Evolutionary conservation across 441 rosid genomes (phyloP).

Genomic region (Breynia disticha): DNA sequence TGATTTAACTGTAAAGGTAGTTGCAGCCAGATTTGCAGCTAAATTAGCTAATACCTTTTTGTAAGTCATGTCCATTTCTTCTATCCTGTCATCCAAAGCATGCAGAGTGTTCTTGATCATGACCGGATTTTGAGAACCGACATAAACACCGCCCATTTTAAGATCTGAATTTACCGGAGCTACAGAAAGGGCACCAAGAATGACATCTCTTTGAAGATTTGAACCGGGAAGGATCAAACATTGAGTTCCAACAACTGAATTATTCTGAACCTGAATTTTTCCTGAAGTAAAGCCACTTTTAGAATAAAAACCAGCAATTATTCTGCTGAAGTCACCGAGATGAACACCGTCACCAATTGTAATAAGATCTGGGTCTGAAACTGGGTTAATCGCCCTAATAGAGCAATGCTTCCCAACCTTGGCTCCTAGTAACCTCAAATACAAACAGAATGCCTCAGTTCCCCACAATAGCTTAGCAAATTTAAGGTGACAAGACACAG

Average conservation of each 20-base stretch:
- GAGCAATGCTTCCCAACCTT: conserved; percentile 53
- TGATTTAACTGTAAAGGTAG: conserved; percentile 54
- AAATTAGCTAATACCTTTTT: conserved; percentile 59
- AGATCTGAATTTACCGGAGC: conserved; percentile 54
- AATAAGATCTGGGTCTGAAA: conserved; percentile 43
- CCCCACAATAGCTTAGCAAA: conserved; percentile 62
- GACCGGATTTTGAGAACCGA: conserved; percentile 48
- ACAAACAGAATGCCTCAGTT: conserved; percentile 56
- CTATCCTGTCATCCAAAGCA: conserved; percentile 59
- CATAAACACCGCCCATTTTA: conserved; percentile 46
- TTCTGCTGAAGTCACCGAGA: conserved; percentile 59
- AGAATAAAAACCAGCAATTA: conserved; percentile 42
- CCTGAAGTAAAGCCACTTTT: conserved; percentile 26
- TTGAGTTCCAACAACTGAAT: conserved; percentile 63
- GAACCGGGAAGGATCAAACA: conserved; percentile 56
- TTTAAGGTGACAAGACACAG: conserved; percentile 51
- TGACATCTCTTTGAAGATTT: conserved; percentile 34
- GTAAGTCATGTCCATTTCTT: conserved; percentile 61
- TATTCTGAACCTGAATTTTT: conserved; percentile 40
- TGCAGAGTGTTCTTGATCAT: conserved; percentile 63
- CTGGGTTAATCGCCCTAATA: conserved; percentile 58
- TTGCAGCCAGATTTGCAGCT: conserved; percentile 51
- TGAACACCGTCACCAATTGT: conserved; percentile 51
- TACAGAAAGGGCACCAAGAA: conserved; percentile 63
- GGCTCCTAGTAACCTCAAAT: conserved; percentile 49